Base-by-base conservation (phyloP, 164 flowering plant species). In the Liquidambar formosana region DNA sequence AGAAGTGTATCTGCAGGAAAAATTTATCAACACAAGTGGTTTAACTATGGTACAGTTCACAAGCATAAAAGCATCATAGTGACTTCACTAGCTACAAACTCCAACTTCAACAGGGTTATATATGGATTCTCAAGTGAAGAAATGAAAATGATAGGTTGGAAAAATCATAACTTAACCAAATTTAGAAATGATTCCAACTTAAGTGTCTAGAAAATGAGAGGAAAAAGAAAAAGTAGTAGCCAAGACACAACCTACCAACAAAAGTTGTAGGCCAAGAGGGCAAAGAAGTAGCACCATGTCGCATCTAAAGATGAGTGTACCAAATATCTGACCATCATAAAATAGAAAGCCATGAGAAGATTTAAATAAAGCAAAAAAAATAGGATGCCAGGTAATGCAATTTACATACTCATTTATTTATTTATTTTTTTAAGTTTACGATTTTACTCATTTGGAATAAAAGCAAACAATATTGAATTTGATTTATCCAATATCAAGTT, bases 241-340 rank as follows among this genome's bases (percentile, higher is more conserved):
- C 67, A 27, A 58, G 13, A n/a, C 15, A 43, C 13, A 66, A 76
- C 93, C 23, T 81, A 95, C 99, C 98, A 96, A 71, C 79, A 96
- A 78, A 69, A 96, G 84, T 73, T 74, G 79, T 41, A 93, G 75
- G 62, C 94, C 96, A 71, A 96, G 74, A 72, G 98, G 96, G 38
- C 91, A 61, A 75, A 90, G 83, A 60, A 96, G 93, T 61, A 93
- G 68, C 71, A 93, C 67, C 60, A 86, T 83, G 70, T 96, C 99
- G 68, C 99, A 96, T 90, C 99, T 80, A 73, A 96, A 93, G 73
- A 92, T 62, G n/a, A 88, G 21, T 69, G 94, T 87, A 26, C 95
- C 92, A 78, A 88, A 88, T 71, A 93, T 81, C 99, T 95, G 89
- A 73, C 60, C 72, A 73, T 46, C 23, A 73, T 11, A 65, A 71